Evolutionary conservation across 371 early-diverging fungal species (phyloP).

Genomic region (Fennellomyces sp.): DNA sequence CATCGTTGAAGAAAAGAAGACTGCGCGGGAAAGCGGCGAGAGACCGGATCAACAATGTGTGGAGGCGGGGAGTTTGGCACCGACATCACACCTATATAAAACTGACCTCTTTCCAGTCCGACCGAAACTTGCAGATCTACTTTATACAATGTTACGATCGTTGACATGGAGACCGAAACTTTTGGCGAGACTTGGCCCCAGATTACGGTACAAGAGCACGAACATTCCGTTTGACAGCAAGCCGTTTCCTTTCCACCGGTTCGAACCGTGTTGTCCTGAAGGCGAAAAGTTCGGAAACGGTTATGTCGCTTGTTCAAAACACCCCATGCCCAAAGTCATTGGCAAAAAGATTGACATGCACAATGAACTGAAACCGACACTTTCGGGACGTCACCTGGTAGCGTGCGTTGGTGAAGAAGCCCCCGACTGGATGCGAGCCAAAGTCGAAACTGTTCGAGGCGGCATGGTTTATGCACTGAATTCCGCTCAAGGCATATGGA

Average conservation of each 20-base stretch:
- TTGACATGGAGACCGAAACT: not conserved
- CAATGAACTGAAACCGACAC: constrained; percentile 19
- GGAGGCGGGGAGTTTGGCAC: not conserved
- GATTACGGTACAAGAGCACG: not conserved
- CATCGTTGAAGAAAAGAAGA: too few species aligned
- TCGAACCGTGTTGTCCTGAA: constrained; percentile 48
- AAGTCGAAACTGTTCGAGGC: constrained; percentile 38
- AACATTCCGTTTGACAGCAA: constrained; percentile 41
- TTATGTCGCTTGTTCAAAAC: constrained; percentile 41
- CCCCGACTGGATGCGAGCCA: constrained; percentile 44
- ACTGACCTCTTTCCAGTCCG: not conserved
- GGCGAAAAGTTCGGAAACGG: constrained; percentile 27
- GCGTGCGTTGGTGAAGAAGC: constrained; percentile 44
- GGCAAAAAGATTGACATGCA: constrained; percentile 45
- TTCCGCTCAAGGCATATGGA: not conserved
- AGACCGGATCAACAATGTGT: not conserved
- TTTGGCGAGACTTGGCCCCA: not conserved
- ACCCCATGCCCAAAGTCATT: constrained; percentile 44
- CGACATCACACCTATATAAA: not conserved
- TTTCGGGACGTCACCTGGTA: constrained; percentile 37
- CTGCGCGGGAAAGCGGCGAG: not conserved
- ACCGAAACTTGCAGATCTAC: not conserved
- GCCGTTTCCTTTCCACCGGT: constrained; percentile 41
- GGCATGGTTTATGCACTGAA: constrained; percentile 16
- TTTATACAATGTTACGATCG: not conserved